phyloP scores from a whole-genome alignment of 805 yeast species.

The Clavispora asparagi region DNA sequence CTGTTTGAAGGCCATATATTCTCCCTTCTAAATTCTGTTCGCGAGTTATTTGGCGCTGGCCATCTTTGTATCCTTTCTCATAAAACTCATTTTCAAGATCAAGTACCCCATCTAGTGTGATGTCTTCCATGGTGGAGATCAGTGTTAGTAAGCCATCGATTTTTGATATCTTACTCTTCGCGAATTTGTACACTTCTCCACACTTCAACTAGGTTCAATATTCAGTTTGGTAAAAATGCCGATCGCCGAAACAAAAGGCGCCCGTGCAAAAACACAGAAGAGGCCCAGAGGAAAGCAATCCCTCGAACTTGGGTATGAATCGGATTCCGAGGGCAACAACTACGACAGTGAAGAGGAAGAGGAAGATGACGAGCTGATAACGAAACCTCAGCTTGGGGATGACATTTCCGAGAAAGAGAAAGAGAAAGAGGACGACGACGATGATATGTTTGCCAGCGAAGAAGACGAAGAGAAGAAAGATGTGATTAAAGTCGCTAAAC shows the following conservation, averaged over 20 bases:
- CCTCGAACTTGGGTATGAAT: conserved; percentile 9
- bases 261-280: not conserved
- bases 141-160: not conserved
- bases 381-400: conserved; percentile 3
- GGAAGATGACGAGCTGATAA: not conserved
- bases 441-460: conserved; percentile 40
- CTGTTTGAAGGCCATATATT: conserved; percentile 77
- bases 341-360: conserved; percentile 1
- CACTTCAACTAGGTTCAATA: not conserved
- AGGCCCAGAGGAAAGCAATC: not conserved
- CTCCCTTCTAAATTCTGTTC: conserved; percentile 72
- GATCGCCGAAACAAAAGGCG: not conserved
- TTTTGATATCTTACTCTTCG: not conserved
- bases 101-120: conserved; percentile 42
- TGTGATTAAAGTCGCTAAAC: not conserved
- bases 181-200: not conserved
- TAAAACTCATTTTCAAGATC: conserved; percentile 60
- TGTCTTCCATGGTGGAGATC: conserved; percentile 21
- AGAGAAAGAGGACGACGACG: conserved; percentile 20
- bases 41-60: conserved; percentile 52
- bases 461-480: conserved; percentile 5
- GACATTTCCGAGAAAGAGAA: conserved; percentile 5
- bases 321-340: conserved; percentile 13
- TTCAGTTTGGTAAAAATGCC: not conserved
- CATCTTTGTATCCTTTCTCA: conserved; percentile 67